Base-by-base conservation (phyloP, 2,329 filamentous ascomycete genomes). In the Blastomyces emzantsi region DNA sequence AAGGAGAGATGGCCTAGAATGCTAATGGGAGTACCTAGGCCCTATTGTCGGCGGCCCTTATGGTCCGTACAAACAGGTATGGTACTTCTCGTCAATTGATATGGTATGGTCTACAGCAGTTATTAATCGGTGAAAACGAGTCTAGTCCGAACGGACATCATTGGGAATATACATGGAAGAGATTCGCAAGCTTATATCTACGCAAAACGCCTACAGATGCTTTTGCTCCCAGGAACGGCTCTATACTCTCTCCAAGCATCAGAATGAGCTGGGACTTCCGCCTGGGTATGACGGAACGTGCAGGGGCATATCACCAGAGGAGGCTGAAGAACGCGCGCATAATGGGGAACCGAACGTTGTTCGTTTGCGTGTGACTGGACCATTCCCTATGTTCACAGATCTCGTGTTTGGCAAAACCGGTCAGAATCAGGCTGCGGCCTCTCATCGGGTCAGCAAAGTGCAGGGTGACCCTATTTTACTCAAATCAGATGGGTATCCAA, bases 401-500 rank as follows among this genome's bases (percentile, higher is more conserved):
- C 76, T 93, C 45, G 87, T 97, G 11, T 96, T 95, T 71, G 90
- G 90, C 64, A 79, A 77, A 64, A 78, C 76, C 13, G 77, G 75
- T 19, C 77, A 79, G 77, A 81, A 76, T 82, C 83, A 72, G 30
- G 19, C 49, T 49, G 51, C 41, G 17, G 60, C 49, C 33, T 62
- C 47, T 45, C 64, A 59, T 77, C 78, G 75, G 45, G 70, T 75
- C 60, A 77, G 76, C 64, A 78, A 81, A 62, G 76, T 75, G 45
- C 81, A 82, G 30, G 90, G 94, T 68, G 92, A 97, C 71, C 93
- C 92, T 25, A 90, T 99, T 65, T 80, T 99, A 51, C 80, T 97
- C 65, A 99, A 99, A 75, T 88, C 87, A 0, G 94, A 99, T 73
- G 92, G 92, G 0, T 89, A 89, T 67, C 94, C 94, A 0, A 99